Evolutionary conservation across 2,329 filamentous ascomycete species (phyloP).

Genomic region (Paecilomyces sp.): DNA sequence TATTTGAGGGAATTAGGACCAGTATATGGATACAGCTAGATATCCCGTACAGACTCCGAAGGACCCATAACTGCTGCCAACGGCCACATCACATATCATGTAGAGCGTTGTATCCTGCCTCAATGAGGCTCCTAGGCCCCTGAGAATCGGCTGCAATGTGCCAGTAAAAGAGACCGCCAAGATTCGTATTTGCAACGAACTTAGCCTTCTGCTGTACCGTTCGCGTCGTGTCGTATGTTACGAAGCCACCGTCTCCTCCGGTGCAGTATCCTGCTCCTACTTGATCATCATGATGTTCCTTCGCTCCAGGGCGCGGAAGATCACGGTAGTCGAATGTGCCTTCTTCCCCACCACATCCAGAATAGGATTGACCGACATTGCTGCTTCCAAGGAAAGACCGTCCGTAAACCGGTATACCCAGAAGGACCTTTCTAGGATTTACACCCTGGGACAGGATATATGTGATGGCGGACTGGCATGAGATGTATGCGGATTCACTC

Average conservation of each 20-base stretch:
- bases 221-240: conserved; percentile 71
- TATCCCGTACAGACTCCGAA: neutral
- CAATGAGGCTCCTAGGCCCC: conserved; percentile 52
- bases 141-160: conserved; percentile 63
- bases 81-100: conserved; percentile 28
- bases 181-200: conserved; percentile 62
- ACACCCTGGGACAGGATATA: conserved; percentile 62
- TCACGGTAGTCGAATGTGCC: conserved; percentile 68
- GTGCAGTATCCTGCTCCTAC: conserved; percentile 62
- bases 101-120: conserved; percentile 52
- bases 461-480: conserved; percentile 58
- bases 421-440: conserved; percentile 61
- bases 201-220: conserved; percentile 69
- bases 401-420: conserved; percentile 70
- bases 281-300: conserved; percentile 61
- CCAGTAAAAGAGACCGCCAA: conserved; percentile 78
- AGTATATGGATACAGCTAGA: too few species aligned
- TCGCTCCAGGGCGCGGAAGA: conserved; percentile 54
- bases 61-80: neutral
- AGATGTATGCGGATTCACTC: conserved; percentile 50
- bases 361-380: conserved; percentile 57
- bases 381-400: conserved; percentile 63
- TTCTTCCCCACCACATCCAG: conserved; percentile 50
- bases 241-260: conserved; percentile 67
- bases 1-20: too few species aligned